Evolutionary conservation across 2,329 filamentous ascomycete genomes (phyloP), one percentile per base, ranked within the genome.

Genomic region (Aureobasidium sp.): DNA sequence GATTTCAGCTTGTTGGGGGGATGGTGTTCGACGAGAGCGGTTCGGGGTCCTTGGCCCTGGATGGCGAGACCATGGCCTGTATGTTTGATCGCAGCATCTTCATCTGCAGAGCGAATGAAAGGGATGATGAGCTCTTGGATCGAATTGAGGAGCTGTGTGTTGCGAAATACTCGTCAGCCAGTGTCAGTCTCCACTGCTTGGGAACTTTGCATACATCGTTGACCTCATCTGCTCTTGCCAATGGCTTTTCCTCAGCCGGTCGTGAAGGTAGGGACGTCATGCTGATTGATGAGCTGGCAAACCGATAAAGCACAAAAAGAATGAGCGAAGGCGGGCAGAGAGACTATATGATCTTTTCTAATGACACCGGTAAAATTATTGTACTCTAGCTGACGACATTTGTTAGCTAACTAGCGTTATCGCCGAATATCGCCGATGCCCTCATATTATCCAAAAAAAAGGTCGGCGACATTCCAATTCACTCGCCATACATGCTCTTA

Each of bases 71-170:
- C 76, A 65, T 82, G 78, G 29, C 85, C 85, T 0, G 79, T 57
- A 75, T 78, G 66, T 81, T 85, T 78, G 7, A 75, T 70, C 2
- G 80, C 77, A 25, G 85, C 82, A 68, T 82, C 77, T 61, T 86
- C 79, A 73, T 92, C 88, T 44, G 89, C 87, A n/a, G 81, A 78
- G 64, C 78, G 80, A 67, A 93, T 85, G 72, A 88, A 91, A 0
- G 86, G 85, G 25, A 91, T 76, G 62, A 92, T 82, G 60, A 91
- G 79, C 9, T 79, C 76, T 73, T 87, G 83, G 53, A 92, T 82
- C 3, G 87, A 82, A 61, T 82, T 78, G 53, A 91, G 80, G 50
- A 91, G 81, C 88, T 91, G 66, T 29, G 29, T 13, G 21, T 65
- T 64, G 21, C 57, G 62, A 68, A 34, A 6, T 5, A 16, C 21